Conservation (phyloP, 2,329 filamentous ascomycete species). For the Macroventuria anomochaeta region DNA sequence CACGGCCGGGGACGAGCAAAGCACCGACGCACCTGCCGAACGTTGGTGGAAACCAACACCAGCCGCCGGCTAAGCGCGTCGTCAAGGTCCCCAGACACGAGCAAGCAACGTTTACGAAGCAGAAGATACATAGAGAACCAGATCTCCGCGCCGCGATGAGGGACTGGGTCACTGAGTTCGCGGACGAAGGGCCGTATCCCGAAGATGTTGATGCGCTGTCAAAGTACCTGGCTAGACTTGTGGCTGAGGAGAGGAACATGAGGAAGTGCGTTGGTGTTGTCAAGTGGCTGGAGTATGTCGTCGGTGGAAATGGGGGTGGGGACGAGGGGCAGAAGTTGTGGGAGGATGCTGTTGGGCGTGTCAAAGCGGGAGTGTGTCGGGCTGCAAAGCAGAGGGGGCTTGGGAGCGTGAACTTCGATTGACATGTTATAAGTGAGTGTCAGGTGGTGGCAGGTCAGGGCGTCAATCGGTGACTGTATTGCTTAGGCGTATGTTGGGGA, state of each 20-base stretch:
- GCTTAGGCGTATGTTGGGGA: neutral
- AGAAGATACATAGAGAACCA: constrained; percentile 59
- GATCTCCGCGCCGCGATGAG: constrained; percentile 77
- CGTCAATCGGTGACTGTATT: neutral
- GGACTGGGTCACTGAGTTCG: constrained; percentile 78
- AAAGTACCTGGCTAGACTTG: constrained; percentile 74
- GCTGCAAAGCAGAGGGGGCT: constrained; percentile 55
- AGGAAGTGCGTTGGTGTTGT: constrained; percentile 74
- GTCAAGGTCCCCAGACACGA: constrained; percentile 58
- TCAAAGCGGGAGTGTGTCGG: constrained; percentile 52
- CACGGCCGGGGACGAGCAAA: neutral
- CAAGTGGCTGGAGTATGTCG: constrained; percentile 64
- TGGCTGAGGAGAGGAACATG: constrained; percentile 78
- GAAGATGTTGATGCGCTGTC: constrained; percentile 79
- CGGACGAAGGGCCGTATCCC: constrained; percentile 74
- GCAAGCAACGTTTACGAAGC: constrained; percentile 67
- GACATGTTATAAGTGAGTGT: too few species aligned
- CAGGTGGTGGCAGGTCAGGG: too few species aligned
- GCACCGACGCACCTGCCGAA: neutral
- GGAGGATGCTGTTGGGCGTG: constrained; percentile 46
- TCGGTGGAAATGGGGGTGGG: constrained; percentile 30
- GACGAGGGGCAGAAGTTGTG: constrained; percentile 38
- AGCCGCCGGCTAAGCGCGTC: neutral
- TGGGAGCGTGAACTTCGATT: constrained; percentile 49
- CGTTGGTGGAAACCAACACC: neutral